Base-by-base conservation (phyloP, 2,329 filamentous ascomycete species). In the Curvularia spicifera region DNA sequence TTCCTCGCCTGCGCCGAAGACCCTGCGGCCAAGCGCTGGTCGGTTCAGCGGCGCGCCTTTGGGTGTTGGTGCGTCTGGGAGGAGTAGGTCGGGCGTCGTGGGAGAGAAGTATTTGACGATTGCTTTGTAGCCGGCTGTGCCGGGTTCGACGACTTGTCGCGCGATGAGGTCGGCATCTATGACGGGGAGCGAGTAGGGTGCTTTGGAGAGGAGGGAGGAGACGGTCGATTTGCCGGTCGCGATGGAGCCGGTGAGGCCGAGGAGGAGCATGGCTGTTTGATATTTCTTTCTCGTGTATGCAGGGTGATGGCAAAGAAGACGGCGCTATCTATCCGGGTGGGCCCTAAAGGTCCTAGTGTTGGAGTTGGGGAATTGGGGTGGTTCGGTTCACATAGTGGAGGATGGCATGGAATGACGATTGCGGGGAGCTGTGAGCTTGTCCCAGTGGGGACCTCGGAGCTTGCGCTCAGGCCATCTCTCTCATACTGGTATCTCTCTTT, bases 211-310 rank as follows among this genome's bases (percentile, higher is more conserved):
- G 68, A 97, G 85, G 39, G 85, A 83, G 28, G 95, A 97, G 54
- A 97, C 93, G 66, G 94, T 99, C 45, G 94, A 97, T 85, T 99
- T 99, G 76, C 95, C 95, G 5, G 95, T 99, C 60, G 95, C 95
- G 74, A 99, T 98, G 60, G 93, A 97, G 75, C 95, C 95, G 8
- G 95, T 99, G 26, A 99, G 87, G 56, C 95, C 95, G 70, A 99
- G 93, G 71, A 99, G 88, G 48, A 98, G 86, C 95, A 98, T 98
- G 4, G 28, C 29, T 29, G n/a, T 8, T 50, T 50, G 9, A 6
- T 33, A 6, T 20, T 40, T 39, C 26, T 29, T n/a, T 20, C 8
- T 39, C 4, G 24, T 50, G 9, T 18, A 40, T 67, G 58, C 12
- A n/a, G 20, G 12, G 13, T 22, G 33, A 18, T 29, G 5, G 10